Conservation (phyloP, 768 basidiomycete species). For the Aureoboletus auriporus region DNA sequence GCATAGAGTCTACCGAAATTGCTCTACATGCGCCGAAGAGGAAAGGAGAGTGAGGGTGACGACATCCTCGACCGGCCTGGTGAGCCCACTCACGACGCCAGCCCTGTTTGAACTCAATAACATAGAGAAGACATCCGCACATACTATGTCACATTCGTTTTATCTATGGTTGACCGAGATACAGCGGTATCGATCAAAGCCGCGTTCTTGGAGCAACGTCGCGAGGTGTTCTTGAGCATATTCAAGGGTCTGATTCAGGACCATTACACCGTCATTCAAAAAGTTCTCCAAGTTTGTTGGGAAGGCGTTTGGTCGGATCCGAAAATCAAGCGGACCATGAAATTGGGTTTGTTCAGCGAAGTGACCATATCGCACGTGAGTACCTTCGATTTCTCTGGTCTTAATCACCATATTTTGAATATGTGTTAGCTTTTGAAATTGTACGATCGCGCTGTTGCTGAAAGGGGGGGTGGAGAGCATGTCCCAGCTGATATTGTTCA, state of each 20-base stretch:
- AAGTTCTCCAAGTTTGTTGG: conserved; percentile 73
- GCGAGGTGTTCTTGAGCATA: conserved; percentile 59
- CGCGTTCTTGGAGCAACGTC: conserved; percentile 66
- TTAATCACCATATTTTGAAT: background rate
- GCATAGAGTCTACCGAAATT: conserved; percentile 61
- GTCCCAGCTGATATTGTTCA: conserved; percentile 77
- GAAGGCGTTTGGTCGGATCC: conserved; percentile 70
- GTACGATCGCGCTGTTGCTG: conserved; percentile 57
- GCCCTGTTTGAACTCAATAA: background rate
- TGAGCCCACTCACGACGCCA: conserved; percentile 19
- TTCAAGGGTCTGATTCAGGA: conserved; percentile 74
- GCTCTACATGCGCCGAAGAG: conserved; percentile 64
- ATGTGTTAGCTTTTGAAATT: conserved; percentile 60
- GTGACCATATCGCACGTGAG: conserved; percentile 58
- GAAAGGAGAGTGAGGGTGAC: conserved; percentile 35
- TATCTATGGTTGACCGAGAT: conserved; percentile 61
- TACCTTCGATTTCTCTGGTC: background rate
- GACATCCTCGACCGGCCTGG: conserved; percentile 56
- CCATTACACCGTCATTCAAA: conserved; percentile 54
- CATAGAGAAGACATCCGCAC: conserved; percentile 68
- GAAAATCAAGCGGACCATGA: conserved; percentile 66
- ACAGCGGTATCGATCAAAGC: conserved; percentile 52
- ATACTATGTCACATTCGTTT: conserved; percentile 64
- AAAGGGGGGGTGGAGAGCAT: conserved; percentile 46
- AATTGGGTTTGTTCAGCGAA: conserved; percentile 71